Percentiles rank a stretch among this genome's conserved stretches.
Evolutionary conservation across 768 basidiomycete species (phyloP).

Genomic region (Mycena vitilis): DNA sequence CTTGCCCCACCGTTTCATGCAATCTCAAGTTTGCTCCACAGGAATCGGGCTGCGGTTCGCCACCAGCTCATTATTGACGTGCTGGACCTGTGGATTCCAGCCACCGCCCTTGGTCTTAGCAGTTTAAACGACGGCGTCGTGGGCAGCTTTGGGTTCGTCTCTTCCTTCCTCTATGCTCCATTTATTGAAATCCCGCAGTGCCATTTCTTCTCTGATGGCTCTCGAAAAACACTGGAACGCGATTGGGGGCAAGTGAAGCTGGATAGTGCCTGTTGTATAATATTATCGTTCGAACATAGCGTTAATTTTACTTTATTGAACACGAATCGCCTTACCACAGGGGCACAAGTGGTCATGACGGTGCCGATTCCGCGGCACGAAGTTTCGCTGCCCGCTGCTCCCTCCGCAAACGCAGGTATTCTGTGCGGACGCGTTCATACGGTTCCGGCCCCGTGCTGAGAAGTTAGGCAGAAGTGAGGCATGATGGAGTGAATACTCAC

Average conservation of each 20-base stretch:
- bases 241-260: constrained; percentile 52
- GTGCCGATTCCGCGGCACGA: constrained; percentile 16
- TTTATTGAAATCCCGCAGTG: constrained; percentile 49
- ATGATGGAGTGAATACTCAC: constrained; percentile 56
- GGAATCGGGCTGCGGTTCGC: constrained; percentile 72
- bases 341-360: constrained; percentile 1
- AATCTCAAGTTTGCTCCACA: constrained; percentile 40
- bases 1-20: neutral
- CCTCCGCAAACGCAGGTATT: constrained; percentile 78
- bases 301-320: constrained; percentile 28
- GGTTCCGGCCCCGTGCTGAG: constrained; percentile 77
- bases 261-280: constrained; percentile 5
- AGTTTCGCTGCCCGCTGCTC: constrained; percentile 40
- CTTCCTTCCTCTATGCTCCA: constrained; percentile 16
- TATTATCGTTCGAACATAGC: constrained; percentile 9
- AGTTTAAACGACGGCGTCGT: constrained; percentile 86
- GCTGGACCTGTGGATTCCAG: constrained; percentile 92
- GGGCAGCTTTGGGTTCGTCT: constrained; percentile 83
- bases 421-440: constrained; percentile 77
- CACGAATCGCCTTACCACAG: constrained; percentile 16
- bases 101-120: constrained; percentile 80
- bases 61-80: constrained; percentile 88
- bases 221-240: constrained; percentile 73
- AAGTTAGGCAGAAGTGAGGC: neutral
- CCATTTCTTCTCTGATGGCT: constrained; percentile 79